Evolutionary conservation across 345 rosid genomes (phyloP).

Genomic region (Dovyalis caffra): DNA sequence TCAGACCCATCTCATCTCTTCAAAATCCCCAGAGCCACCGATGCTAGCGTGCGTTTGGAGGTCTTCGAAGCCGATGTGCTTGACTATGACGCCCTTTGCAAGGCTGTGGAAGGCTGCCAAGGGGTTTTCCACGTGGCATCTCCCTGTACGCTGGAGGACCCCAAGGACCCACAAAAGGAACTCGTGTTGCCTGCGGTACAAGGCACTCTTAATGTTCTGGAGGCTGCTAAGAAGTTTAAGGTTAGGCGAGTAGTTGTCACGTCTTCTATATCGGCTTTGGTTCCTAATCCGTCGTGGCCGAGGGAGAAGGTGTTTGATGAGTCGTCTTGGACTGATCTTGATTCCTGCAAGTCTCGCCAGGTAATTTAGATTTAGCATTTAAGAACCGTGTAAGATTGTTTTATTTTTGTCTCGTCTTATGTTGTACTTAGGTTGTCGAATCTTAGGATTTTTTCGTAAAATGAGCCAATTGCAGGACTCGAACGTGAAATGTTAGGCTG

Average conservation of each 20-base stretch:
- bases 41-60: slow-evolving; percentile 23
- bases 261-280: slow-evolving; percentile 73
- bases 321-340: slow-evolving; percentile 78
- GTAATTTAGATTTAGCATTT: slow-evolving; percentile 17
- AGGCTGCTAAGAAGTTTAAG: slow-evolving; percentile 50
- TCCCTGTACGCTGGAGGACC: slow-evolving; percentile 71
- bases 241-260: slow-evolving; percentile 79
- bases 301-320: slow-evolving; percentile 48
- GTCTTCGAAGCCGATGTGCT: slow-evolving; percentile 62
- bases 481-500: too few relatives aligned
- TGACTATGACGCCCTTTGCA: slow-evolving; percentile 49
- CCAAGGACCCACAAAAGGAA: slow-evolving; percentile 58
- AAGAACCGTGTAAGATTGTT: background rate
- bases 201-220: slow-evolving; percentile 68
- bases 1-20: slow-evolving; percentile 57
- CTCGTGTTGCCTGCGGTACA: slow-evolving; percentile 73
- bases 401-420: background rate
- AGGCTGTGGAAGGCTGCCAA: slow-evolving; percentile 62
- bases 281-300: slow-evolving; percentile 75
- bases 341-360: slow-evolving; percentile 61
- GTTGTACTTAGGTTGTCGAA: background rate
- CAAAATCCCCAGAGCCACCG: slow-evolving; percentile 39
- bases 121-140: slow-evolving; percentile 93
- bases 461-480: too few relatives aligned
- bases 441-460: too few relatives aligned